Evolutionary conservation across 2,329 filamentous ascomycete species (phyloP), one percentile per base, ranked within the genome.

Genomic region (Xylariaceae sp.): DNA sequence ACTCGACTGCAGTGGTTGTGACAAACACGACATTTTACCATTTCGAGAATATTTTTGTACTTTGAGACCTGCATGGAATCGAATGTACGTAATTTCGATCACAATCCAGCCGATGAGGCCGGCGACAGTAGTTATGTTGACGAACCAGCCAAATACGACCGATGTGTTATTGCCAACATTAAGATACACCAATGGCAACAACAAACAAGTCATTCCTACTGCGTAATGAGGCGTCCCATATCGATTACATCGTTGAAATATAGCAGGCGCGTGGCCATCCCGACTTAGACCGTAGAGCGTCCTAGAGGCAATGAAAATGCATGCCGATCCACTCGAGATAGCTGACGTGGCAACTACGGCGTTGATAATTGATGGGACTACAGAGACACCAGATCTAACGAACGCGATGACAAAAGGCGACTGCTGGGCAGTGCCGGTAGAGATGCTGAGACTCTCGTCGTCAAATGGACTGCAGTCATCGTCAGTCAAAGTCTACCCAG

Each of bases 301-400:
- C 19, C 87, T 83, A 51, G 81, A 86, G 53, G 83, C 84, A 40
- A 86, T 87, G 72, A 88, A 90, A 53, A 91, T 79, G 71, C 89
- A 89, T 13, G 87, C 88, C 71, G 88, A 90, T 54, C 87, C 89
- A 6, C 89, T 88, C 0, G 87, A 89, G 60, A 90, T 82, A 7
- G 91, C 89, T 3, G 88, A 88, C 0, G 88, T 89, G 18, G 93
- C 75, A 10, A 93, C 81, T 7, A 90, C 84, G n/a, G 83, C 88
- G 69, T 93, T 93, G 75, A 93, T 84, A 64, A 92, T 84, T 60
- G 82, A 74, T 6, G 83, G 80, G 4, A 90, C 78, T 3, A 81
- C 78, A 7, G 73, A 71, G 51, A 89, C 83, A 39, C 86, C 86
- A 31, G 86, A 86, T n/a, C 81, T 75, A 31, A 77, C 73, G 36